phyloP scores from a whole-genome alignment of 768 basidiomycete genomes.

The Tricholomella constricta region DNA sequence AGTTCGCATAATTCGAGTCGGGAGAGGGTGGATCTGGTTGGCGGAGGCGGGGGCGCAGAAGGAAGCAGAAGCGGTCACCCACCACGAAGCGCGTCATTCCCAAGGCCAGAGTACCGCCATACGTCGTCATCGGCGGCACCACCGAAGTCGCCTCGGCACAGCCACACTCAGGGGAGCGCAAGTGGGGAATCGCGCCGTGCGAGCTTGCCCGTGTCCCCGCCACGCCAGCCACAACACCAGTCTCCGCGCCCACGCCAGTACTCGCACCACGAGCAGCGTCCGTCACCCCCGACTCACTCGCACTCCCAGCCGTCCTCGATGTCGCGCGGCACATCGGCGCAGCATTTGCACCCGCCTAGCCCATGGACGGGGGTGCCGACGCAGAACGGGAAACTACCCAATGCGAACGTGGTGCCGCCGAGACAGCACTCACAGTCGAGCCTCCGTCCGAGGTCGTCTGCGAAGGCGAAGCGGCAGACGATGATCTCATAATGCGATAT shows the following conservation, averaged over 20 bases:
- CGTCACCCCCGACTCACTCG: constrained; percentile 23
- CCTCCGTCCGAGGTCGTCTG: constrained; percentile 10
- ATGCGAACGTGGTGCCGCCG: constrained; percentile 11
- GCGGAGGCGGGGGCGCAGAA: constrained; percentile 11
- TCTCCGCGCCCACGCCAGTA: constrained; percentile 10
- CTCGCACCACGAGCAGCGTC: constrained; percentile 14
- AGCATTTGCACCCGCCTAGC: constrained; percentile 33
- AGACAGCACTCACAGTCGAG: constrained; percentile 5
- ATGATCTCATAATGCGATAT: constrained; percentile 8
- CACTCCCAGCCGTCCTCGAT: constrained; percentile 26
- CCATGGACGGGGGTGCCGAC: constrained; percentile 47
- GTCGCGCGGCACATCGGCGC: constrained; percentile 24
- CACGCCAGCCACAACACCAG: constrained; percentile 6
- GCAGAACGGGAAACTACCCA: constrained; percentile 29
- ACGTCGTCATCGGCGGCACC: constrained; percentile 18
- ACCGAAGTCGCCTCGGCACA: constrained; percentile 20
- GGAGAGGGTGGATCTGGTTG: constrained; percentile 23
- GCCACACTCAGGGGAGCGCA: constrained; percentile 7
- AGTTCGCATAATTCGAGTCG: constrained; percentile 35
- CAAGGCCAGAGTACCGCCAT: constrained; percentile 21
- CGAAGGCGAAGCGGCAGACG: constrained; percentile 15
- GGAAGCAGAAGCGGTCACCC: constrained; percentile 4
- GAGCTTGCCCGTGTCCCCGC: constrained; percentile 19
- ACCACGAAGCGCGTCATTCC: constrained; percentile 27
- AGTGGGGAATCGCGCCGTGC: constrained; percentile 21